Percentiles rank a stretch among this genome's conserved stretches.
Conservation (phyloP, 2,329 filamentous ascomycete species). For the Cladosporium sp. region DNA sequence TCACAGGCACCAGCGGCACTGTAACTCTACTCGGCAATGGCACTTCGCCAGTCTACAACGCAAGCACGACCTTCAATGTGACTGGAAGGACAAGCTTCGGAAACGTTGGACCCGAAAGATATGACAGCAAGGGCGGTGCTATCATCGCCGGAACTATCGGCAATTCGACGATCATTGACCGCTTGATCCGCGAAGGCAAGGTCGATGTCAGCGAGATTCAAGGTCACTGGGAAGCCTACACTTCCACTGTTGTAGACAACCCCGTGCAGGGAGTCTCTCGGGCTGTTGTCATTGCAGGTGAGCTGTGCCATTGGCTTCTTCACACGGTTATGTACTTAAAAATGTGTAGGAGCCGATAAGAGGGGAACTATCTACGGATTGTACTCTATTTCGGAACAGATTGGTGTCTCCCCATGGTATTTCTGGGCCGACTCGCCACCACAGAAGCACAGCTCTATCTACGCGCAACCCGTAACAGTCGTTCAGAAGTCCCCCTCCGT, state of each 20-base stretch:
- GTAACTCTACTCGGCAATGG: constrained; percentile 44
- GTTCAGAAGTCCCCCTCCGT: constrained; percentile 62
- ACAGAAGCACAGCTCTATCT: constrained; percentile 55
- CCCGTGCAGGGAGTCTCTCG: constrained; percentile 58
- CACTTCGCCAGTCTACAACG: constrained; percentile 42
- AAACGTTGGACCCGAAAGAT: not conserved
- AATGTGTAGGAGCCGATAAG: constrained; percentile 55
- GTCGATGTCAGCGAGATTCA: constrained; percentile 59
- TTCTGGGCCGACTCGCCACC: constrained; percentile 66
- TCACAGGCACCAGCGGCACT: constrained; percentile 65
- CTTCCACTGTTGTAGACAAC: constrained; percentile 58
- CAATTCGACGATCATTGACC: constrained; percentile 62
- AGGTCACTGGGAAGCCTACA: constrained; percentile 70
- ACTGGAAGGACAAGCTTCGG: constrained; percentile 42
- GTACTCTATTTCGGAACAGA: constrained; percentile 72
- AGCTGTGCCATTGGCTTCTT: constrained; percentile 17
- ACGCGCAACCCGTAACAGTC: constrained; percentile 55
- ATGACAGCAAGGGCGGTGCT: constrained; percentile 39
- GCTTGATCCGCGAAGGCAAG: constrained; percentile 55
- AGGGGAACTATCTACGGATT: constrained; percentile 69
- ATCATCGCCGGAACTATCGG: constrained; percentile 71
- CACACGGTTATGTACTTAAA: not conserved
- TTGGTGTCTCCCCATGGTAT: constrained; percentile 71
- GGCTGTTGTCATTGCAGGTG: constrained; percentile 66
- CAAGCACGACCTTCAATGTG: constrained; percentile 45